These are phyloP conservation scores for Xylariomycetidae sp. DNA, from an alignment of 2,329 filamentous ascomycete genomes.

Conservation along the genomic window DNA sequence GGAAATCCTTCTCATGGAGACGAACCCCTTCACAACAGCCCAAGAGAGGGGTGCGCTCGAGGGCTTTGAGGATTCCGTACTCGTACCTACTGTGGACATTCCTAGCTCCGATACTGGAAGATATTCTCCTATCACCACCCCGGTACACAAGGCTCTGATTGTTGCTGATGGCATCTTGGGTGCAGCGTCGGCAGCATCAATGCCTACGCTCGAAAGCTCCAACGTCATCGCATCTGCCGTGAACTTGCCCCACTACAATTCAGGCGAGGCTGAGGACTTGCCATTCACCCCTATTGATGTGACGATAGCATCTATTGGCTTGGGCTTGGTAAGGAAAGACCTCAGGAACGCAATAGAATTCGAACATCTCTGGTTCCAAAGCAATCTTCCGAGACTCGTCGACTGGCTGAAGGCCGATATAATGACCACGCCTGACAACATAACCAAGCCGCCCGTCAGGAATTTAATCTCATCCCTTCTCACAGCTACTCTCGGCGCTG, in stretches of 20 bases:
- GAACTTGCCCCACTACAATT: conserved; percentile 46
- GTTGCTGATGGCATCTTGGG: conserved; percentile 70
- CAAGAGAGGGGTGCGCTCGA: conserved; percentile 35
- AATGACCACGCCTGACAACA: conserved; percentile 31
- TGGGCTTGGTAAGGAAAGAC: conserved; percentile 64
- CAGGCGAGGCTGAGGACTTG: conserved; percentile 29
- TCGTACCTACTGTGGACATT: conserved; percentile 74
- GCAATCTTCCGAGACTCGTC: conserved; percentile 60
- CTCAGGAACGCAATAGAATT: conserved; percentile 67
- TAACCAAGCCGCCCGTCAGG: conserved; percentile 62
- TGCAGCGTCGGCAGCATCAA: conserved; percentile 47
- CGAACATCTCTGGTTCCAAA: conserved; percentile 69
- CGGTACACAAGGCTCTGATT: conserved; percentile 77
- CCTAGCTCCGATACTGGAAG: conserved; percentile 59
- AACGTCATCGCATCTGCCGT: conserved; percentile 51
- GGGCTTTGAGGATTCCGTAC: conserved; percentile 57
- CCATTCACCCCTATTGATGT: conserved; percentile 60
- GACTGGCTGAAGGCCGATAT: conserved; percentile 59
- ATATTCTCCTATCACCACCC: conserved; percentile 66
- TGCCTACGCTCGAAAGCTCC: conserved; percentile 34
- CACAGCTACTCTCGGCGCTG: conserved; percentile 43
- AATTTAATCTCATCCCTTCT: conserved; percentile 65
- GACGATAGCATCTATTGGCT: conserved; percentile 54
- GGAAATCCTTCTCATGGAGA: conserved; percentile 57
- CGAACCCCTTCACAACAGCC: conserved; percentile 41